Base-by-base conservation (phyloP, 2,329 filamentous ascomycete genomes). In the Elsinoe necatrix region DNA sequence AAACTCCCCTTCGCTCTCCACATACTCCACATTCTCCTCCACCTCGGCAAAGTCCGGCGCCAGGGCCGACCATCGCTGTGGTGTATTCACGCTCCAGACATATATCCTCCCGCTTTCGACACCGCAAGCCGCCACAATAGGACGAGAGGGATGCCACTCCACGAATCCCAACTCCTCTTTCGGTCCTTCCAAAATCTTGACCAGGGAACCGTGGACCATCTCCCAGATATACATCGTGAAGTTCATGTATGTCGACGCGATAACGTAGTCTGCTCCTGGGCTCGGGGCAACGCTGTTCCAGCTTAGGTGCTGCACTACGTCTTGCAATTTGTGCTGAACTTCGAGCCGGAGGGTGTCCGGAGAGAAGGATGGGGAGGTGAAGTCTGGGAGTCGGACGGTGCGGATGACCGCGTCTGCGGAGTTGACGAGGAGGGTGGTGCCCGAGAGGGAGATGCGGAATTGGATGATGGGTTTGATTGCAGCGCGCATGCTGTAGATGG, bases 181-280 rank as follows among this genome's bases (percentile, higher is more conserved):
- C 1, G 92, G 91, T 0, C 93, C 92, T 70, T 98, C 95, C 37
- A 98, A 79, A 75, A 98, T 98, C 71, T 95, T 95, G 55, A 96
- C 91, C 57, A 98, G 75, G 71, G 89, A 95, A 52, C 93, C 93
- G 66, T 95, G 89, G 57, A 86, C 87, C 56, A 93, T 84, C 73
- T 98, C 93, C 93, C 92, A 97, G 25, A 97, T 91, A 72, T 97
- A 97, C 61, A 98, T 87, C 71, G 98, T 92, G 65, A 96, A 91
- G 67, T 98, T 98, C 78, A 97, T 97, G 71, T 90, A 95, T 1
- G 93, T 97, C 23, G 90, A 95, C 0, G 95, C 93, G 21, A 90
- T 90, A 39, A 98, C 90, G 68, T 97, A 97, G 71, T 98, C 93
- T 54, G 90, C 91, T 0, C 88, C 93, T 0, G 89, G 86, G 66